Base-by-base conservation (phyloP, 768 basidiomycete species). In the Lactifluus hygrophoroides region DNA sequence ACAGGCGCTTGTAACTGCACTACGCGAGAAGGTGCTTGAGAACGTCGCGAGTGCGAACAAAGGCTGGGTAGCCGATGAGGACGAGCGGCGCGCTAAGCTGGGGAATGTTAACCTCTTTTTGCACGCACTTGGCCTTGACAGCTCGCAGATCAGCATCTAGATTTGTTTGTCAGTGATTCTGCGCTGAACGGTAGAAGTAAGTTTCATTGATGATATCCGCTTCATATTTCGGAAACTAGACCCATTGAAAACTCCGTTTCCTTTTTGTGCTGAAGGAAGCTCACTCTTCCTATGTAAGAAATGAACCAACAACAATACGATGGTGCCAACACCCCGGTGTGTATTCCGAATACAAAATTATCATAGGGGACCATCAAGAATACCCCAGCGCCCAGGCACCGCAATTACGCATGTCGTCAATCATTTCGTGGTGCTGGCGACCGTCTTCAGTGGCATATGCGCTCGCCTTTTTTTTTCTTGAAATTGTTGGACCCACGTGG, bases 11-110 rank as follows among this genome's bases (percentile, higher is more conserved):
- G 94, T 99, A 34, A 81, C 84, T 19, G 77, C 85, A 28, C 75
- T 97, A 45, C 84, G 94, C 57, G 95, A 97, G 69, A 94, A 96
- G 75, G 88, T 98, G 40, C 77, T 98, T 46, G 92, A 94, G 68
- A 93, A 89, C 65, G 90, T 97, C 32, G 72, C 85, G 64, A 84
- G 81, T 52, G 88, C 85, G 30, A 84, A 85, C 68, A 86, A 89
- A 67, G 83, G 87, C 50, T 85, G 84, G 82, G 77, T 80, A 47
- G 80, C 85, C 63, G 86, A 90, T 71, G 85, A 87, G 54, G 85
- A 88, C 60, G 74, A 73, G n/a, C 78, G 85, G 62, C 75, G 79
- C 57, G 81, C 85, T 65, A 92, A 90, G 74, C 75, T 96, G 64
- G 84, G 84, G 53, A 98, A 98, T 72, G 92, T 97, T 66, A 94